Conservation (phyloP, 2,329 filamentous ascomycete species). For the Ceratocystis ficicola region DNA sequence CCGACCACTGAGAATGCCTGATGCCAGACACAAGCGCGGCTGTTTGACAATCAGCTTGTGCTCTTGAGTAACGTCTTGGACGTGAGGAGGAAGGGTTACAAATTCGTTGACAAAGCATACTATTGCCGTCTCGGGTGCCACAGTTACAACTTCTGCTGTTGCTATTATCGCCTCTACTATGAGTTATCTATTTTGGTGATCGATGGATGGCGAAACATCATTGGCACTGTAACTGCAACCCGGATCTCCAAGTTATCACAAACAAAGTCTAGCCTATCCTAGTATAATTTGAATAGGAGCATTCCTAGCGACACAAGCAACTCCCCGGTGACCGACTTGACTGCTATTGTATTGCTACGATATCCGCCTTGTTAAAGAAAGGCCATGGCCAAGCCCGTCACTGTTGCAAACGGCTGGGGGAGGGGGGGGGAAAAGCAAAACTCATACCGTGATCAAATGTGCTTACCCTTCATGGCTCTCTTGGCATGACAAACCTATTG, state of each 20-base stretch:
- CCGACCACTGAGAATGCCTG: not conserved
- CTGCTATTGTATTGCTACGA: not conserved
- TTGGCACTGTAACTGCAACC: constrained; percentile 5
- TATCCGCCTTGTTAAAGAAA: not conserved
- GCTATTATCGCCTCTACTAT: not conserved
- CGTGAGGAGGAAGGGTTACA: not conserved
- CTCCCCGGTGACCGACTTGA: too few species aligned
- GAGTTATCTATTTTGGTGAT: not conserved
- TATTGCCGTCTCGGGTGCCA: not conserved
- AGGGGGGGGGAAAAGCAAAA: not conserved
- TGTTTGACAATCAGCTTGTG: constrained; percentile 8
- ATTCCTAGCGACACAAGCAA: not conserved
- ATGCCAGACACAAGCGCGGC: not conserved
- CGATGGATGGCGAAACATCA: constrained; percentile 4
- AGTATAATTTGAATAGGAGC: not conserved
- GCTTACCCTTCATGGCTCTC: not conserved
- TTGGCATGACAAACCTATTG: constrained; percentile 1
- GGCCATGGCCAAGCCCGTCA: not conserved
- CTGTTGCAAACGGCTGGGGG: not conserved
- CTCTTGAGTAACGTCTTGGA: not conserved
- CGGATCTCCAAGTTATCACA: constrained; percentile 6
- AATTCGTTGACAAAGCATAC: not conserved
- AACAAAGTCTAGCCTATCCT: not conserved
- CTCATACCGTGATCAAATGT: not conserved
- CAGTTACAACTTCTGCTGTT: not conserved